phyloP scores from a whole-genome alignment of 768 basidiomycete genomes.

The Ramaria rubella region DNA sequence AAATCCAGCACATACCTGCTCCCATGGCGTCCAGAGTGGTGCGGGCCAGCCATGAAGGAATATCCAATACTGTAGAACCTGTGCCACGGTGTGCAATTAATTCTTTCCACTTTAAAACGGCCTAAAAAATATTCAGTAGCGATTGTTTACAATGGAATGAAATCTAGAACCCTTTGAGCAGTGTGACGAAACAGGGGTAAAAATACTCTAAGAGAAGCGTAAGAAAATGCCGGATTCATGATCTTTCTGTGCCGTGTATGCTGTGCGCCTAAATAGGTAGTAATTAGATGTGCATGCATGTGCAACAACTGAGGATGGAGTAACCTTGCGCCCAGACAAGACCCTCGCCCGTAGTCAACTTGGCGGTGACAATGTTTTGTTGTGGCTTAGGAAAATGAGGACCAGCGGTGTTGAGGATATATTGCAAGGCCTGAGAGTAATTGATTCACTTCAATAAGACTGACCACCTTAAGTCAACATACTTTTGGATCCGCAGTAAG shows the following conservation, averaged over 20 bases:
- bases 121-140: constrained; percentile 12
- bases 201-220: constrained; percentile 21
- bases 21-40: constrained; percentile 35
- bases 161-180: constrained; percentile 10
- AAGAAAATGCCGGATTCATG: constrained; percentile 24
- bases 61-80: constrained; percentile 33
- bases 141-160: not conserved
- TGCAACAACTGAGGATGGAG: not conserved
- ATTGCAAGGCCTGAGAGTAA: constrained; percentile 18
- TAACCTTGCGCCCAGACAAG: not conserved
- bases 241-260: constrained; percentile 26
- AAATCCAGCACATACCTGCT: constrained; percentile 23
- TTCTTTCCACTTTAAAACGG: constrained; percentile 20
- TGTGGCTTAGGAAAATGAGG: constrained; percentile 22
- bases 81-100: constrained; percentile 10
- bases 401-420: constrained; percentile 22
- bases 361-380: not conserved
- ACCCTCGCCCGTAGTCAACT: not conserved
- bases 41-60: constrained; percentile 38
- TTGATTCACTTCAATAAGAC: not conserved
- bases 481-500: constrained; percentile 23
- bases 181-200: constrained; percentile 21
- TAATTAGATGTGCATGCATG: constrained; percentile 12
- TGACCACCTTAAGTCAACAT: not conserved
- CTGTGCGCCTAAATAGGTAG: constrained; percentile 17